Evolutionary conservation across 1,139 yeast species (phyloP).

Genomic region (Ogataea hybrid): DNA sequence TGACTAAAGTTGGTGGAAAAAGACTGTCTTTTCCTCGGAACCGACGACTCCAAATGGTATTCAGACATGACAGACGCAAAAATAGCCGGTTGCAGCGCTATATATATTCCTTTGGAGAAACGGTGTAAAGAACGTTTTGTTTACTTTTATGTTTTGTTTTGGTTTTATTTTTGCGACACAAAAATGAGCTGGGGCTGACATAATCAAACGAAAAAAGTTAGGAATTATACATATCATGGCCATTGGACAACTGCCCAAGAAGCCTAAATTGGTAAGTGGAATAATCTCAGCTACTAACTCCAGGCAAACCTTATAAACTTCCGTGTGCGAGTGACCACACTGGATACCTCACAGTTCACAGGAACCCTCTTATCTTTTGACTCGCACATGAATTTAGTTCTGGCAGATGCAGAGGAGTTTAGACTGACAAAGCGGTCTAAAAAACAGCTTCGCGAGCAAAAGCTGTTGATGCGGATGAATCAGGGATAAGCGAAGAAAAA

Average conservation of each 20-base stretch:
- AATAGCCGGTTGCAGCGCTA: background rate
- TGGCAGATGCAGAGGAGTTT: conserved; percentile 83
- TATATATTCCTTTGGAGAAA: conserved; percentile 2
- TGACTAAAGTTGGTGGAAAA: conserved; percentile 13
- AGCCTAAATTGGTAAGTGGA: conserved; percentile 36
- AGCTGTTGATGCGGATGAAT: conserved; percentile 27
- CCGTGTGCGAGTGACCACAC: conserved; percentile 67
- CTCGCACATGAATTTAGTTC: conserved; percentile 81
- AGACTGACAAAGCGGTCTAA: conserved; percentile 64
- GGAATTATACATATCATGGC: conserved; percentile 16
- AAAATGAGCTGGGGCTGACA: background rate
- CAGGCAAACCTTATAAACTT: conserved; percentile 72
- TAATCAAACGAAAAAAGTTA: conserved; percentile 1
- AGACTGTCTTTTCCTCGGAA: conserved; percentile 22
- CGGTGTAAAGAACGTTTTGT: conserved; percentile 8
- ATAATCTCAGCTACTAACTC: conserved; percentile 14
- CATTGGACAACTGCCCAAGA: conserved; percentile 33
- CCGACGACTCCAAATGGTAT: conserved; percentile 18
- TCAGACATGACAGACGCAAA: conserved; percentile 17
- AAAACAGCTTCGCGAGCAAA: conserved; percentile 23
- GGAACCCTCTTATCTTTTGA: conserved; percentile 90
- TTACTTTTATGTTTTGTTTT: conserved; percentile 16
- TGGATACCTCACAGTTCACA: conserved; percentile 71
- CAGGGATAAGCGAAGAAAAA: conserved; percentile 51
- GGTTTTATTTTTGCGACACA: conserved; percentile 13